Conservation (phyloP, 352 stramenopile genomes). For the Phytophthora sp. region DNA sequence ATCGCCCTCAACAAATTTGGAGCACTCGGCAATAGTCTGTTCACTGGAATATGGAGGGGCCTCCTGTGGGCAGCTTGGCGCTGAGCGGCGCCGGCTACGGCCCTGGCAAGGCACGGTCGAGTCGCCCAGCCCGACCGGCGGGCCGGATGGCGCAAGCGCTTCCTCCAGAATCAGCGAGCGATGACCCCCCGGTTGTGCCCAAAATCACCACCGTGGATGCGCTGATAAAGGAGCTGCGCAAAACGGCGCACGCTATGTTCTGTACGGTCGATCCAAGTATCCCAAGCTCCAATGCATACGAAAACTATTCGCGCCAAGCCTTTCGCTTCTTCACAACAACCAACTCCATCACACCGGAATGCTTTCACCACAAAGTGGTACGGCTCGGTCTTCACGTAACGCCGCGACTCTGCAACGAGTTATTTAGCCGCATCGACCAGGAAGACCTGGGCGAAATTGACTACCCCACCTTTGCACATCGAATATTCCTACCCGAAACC, state of each 20-base stretch:
- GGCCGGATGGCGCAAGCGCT: constrained; percentile 7
- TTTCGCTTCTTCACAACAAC: constrained; percentile 83
- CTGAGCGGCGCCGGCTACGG: constrained; percentile 47
- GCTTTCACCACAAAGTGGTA: constrained; percentile 67
- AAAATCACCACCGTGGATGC: constrained; percentile 48
- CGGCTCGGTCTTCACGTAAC: constrained; percentile 62
- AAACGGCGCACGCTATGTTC: constrained; percentile 54
- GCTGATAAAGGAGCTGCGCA: constrained; percentile 62
- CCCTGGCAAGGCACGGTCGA: constrained; percentile 20
- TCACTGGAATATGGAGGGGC: constrained; percentile 31
- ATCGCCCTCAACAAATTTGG: constrained; percentile 9
- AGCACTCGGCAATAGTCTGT: constrained; percentile 25
- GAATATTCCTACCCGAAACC: constrained; percentile 58
- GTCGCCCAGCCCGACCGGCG: constrained; percentile 2
- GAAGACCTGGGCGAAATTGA: constrained; percentile 72
- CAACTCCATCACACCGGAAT: constrained; percentile 72
- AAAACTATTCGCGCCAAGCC: constrained; percentile 68
- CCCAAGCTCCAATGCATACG: constrained; percentile 45
- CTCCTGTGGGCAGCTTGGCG: constrained; percentile 34
- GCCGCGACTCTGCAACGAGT: constrained; percentile 47
- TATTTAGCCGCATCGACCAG: constrained; percentile 70
- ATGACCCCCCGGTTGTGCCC: neutral
- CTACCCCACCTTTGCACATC: constrained; percentile 63
- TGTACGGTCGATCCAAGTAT: constrained; percentile 42
- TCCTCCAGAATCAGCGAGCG: constrained; percentile 1